These are phyloP conservation scores for Paecilomyces sp. DNA, from an alignment of 2,329 filamentous ascomycete genomes.

Conservation along the genomic window DNA sequence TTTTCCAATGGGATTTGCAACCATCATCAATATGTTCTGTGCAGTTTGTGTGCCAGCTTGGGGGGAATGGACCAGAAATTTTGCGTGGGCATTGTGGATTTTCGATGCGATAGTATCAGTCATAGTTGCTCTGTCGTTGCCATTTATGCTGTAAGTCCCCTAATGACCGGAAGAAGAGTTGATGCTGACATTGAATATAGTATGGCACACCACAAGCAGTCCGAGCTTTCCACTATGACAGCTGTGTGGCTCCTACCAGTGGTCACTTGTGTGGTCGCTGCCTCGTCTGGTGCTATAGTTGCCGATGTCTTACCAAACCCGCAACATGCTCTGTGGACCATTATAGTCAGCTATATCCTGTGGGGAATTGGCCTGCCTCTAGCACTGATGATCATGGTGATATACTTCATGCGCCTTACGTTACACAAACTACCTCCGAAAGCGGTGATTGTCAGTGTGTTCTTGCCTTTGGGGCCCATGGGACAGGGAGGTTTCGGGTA, in stretches of 20 bases:
- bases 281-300: slow-evolving; percentile 57
- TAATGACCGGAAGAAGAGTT: background rate
- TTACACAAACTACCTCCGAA: slow-evolving; percentile 61
- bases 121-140: slow-evolving; percentile 48
- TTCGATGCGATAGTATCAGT: slow-evolving; percentile 48
- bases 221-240: slow-evolving; percentile 54
- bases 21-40: slow-evolving; percentile 60
- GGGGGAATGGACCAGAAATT: slow-evolving; percentile 50
- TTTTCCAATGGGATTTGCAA: slow-evolving; percentile 62
- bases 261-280: slow-evolving; percentile 59
- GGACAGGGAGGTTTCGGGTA: slow-evolving; percentile 58
- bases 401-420: slow-evolving; percentile 64
- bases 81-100: slow-evolving; percentile 55
- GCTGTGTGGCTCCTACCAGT: slow-evolving; percentile 62
- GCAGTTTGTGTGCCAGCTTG: slow-evolving; percentile 54
- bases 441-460: slow-evolving; percentile 62
- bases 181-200: slow-evolving; percentile 2
- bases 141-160: slow-evolving; percentile 47
- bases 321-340: slow-evolving; percentile 53
- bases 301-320: slow-evolving; percentile 51
- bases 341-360: slow-evolving; percentile 61
- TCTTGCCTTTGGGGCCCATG: slow-evolving; percentile 60
- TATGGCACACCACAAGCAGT: slow-evolving; percentile 29
- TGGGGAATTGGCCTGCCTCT: slow-evolving; percentile 61
- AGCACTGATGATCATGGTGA: slow-evolving; percentile 56